These are phyloP conservation scores for Aspergillus carbonarius DNA, from an alignment of 2,329 filamentous ascomycete species.

Conservation along the genomic window DNA sequence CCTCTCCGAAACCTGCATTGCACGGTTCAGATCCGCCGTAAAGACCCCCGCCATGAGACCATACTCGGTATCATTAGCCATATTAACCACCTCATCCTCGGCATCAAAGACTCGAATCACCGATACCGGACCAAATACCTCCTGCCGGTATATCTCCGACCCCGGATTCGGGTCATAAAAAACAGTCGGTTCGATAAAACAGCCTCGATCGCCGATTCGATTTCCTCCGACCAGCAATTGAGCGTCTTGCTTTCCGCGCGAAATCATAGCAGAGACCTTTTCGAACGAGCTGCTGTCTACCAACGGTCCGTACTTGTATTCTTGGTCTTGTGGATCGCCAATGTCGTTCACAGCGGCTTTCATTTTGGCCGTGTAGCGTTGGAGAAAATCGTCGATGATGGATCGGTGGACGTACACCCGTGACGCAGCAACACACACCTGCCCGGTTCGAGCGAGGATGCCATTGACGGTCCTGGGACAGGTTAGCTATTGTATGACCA, in stretches of 20 bases:
- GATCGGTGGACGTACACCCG: conserved; percentile 23
- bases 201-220: conserved; percentile 4
- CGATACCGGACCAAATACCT: conserved; percentile 4
- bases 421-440: conserved; percentile 18
- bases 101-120: neutral
- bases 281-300: neutral
- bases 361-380: no score
- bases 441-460: conserved; percentile 16
- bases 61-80: neutral
- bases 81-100: neutral
- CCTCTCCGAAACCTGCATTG: no score
- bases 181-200: conserved; percentile 5
- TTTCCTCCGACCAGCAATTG: neutral
- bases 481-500: no score
- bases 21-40: no score
- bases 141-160: conserved; percentile 1
- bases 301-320: conserved; percentile 1
- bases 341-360: no score
- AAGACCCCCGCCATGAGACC: no score
- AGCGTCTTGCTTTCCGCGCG: neutral
- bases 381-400: neutral
- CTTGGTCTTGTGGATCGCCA: neutral
- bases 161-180: neutral
- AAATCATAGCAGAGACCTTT: neutral
- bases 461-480: neutral